phyloP scores from a whole-genome alignment of 768 basidiomycete genomes.

The Serpula lacrymans region DNA sequence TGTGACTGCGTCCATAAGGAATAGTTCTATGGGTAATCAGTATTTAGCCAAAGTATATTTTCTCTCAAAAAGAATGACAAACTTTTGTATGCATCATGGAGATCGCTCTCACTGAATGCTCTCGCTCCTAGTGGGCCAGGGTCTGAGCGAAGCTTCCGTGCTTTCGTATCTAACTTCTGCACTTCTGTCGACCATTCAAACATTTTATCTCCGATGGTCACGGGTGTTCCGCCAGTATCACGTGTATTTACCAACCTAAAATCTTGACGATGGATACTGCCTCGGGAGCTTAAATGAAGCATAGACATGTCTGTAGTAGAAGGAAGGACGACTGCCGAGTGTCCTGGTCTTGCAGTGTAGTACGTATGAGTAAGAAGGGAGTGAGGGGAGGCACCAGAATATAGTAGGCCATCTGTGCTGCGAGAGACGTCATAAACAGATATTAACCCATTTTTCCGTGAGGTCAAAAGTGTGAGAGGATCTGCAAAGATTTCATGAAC shows the following conservation, averaged over 20 bases:
- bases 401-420: conserved; percentile 36
- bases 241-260: conserved; percentile 23
- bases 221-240: no score
- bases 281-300: conserved; percentile 46
- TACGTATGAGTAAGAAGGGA: no score
- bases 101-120: conserved; percentile 44
- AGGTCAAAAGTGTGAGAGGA: conserved; percentile 53
- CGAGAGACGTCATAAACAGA: conserved; percentile 63
- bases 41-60: background rate
- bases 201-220: no score
- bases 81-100: conserved; percentile 58
- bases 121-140: conserved; percentile 44
- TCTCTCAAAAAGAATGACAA: conserved; percentile 15
- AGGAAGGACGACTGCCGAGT: conserved; percentile 28
- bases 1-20: conserved; percentile 24
- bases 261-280: conserved; percentile 43
- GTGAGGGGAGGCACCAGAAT: conserved; percentile 43
- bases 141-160: conserved; percentile 27
- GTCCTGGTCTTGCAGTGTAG: conserved; percentile 27
- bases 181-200: conserved; percentile 41
- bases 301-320: conserved; percentile 30
- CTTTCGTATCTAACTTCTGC: conserved; percentile 29
- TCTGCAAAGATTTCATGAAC: conserved; percentile 29
- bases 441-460: conserved; percentile 54
- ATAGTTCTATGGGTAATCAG: conserved; percentile 36